Evolutionary conservation across 495 filamentous ascomycete genomes (phyloP), one percentile per base, ranked within the genome.

Genomic region (Penicillium verhagenii): DNA sequence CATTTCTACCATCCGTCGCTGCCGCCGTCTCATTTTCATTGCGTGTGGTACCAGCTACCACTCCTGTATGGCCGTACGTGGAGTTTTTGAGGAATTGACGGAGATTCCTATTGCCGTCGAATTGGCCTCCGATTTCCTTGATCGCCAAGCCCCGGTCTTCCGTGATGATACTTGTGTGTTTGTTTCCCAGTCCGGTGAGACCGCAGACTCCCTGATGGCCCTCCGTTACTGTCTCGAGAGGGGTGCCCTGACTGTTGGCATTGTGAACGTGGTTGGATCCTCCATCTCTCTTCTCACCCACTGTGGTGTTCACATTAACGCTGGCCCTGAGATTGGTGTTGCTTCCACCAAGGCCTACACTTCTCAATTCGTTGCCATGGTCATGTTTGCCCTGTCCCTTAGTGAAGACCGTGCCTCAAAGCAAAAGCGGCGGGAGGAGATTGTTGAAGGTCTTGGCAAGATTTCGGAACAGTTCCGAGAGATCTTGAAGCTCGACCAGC

Each of bases 261-360:
- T 97, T 64, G 94, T 98, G 67, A 98, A 98, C 75, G 90, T 94
- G 57, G 94, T 98, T 53, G 94, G 94, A 43, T 98, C 94, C 20
- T 96, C 92, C 50, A 98, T 98, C 72, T 98, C 94, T 9, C 87
- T 97, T 51, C 84, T 98, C 46, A 97, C 95, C 29, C 94, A 98
- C 83, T 98, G 94, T 65, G 94, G 94, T 89, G 94, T 98, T 37
- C 94, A 98, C 80, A 96, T 98, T 75, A 98, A 98, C 72, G 94
- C 94, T 54, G 94, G 94, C 16, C 94, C 94, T 47, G 94, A 98
- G 74, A 98, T 98, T 57, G 94, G 94, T 85, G 94, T 98, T 48
- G 94, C 94, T 31, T 97, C 92, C 38, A 98, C 94, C 66, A 98
- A 98, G 79, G 94, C 94, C 10, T 98, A 98, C 75, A 98, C 94